phyloP scores from a whole-genome alignment of 106 monocot species.

The Acorus gramineus region DNA sequence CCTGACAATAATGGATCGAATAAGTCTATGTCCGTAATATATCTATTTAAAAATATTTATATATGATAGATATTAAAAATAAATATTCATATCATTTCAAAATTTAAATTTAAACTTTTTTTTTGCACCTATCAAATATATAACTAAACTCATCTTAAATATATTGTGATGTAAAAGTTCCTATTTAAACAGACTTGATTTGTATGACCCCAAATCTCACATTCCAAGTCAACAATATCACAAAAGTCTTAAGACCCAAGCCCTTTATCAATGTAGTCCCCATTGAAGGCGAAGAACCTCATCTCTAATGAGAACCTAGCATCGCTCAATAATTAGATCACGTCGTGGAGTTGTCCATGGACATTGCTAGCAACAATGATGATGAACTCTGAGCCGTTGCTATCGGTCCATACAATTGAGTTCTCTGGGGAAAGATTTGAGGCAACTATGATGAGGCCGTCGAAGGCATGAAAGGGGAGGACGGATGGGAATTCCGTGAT shows the following conservation, averaged over 20 bases:
- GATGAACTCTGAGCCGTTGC: slow-evolving; percentile 23
- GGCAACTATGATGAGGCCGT: slow-evolving; percentile 55
- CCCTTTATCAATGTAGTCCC: slow-evolving; percentile 92
- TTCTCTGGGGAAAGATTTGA: slow-evolving; percentile 73
- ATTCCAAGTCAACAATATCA: slow-evolving; percentile 93
- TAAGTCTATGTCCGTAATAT: too few species aligned
- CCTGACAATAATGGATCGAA: too few species aligned
- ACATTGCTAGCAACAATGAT: slow-evolving; percentile 94
- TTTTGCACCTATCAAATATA: too few species aligned
- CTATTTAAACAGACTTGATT: too few species aligned
- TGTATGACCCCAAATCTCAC: slow-evolving; percentile 27
- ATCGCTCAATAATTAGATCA: slow-evolving; percentile 50
- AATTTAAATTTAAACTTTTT: too few species aligned
- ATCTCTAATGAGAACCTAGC: slow-evolving; percentile 68
- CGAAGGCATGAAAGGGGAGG: slow-evolving; percentile 43
- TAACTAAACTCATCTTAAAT: too few species aligned
- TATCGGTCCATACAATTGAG: slow-evolving; percentile 46
- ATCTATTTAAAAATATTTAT: too few species aligned
- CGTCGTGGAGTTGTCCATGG: slow-evolving; percentile 93
- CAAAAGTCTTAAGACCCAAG: slow-evolving; percentile 91
- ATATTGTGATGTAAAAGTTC: too few species aligned
- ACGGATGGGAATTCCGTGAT: slow-evolving; percentile 56
- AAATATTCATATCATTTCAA: too few species aligned
- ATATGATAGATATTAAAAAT: too few species aligned
- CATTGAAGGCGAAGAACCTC: slow-evolving; percentile 73